Base-by-base conservation (phyloP, 257 asterid genomes). In the Verbascum thapsus region DNA sequence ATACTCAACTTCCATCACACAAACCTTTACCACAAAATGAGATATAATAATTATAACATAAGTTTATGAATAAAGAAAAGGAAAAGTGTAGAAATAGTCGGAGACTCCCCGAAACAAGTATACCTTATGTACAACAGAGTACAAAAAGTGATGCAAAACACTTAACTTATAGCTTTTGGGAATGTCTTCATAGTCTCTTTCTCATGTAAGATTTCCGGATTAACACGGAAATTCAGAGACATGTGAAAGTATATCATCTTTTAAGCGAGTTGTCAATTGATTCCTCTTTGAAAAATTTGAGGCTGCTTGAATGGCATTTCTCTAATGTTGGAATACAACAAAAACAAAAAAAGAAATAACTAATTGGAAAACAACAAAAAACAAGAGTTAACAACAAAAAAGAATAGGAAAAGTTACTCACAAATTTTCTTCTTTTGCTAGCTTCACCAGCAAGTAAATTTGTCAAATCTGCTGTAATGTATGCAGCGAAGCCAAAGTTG, bases 401-500 rank as follows among this genome's bases (percentile, higher is more conserved):
- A 26, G 32, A 26, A 13, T 13, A 66, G 37, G 13, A 73, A 17
- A 43, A 20, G 38, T 44, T 48, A 83, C 96, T 85, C 66, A 92
- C 97, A 63, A 90, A 94, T 63, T 81, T 80, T 32, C 96, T 80
- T 32, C 96, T 94, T 66, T 82, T 82, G 53, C 99, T 85, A 62
- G 96, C 90, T 53, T 86, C 95, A 26, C 90, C 92, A 49, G 90
- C 97, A 15, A 94, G 95, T 78, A 94, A 76, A 72, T 90, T 90
- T 26, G 99, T 94, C 99, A 94, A 85, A 71, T 94, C 87, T 63
- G 97, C 99, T 12, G 90, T 90, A 70, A 90, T n/a, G 59, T 90
- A 94, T 20, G 99, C 91, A 6, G 95, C 86, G 37, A 90, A 67
- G 19, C 97, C 99, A 58, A 94, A 74, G 80, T 90, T 90, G 66